Evolutionary conservation across 768 basidiomycete genomes (phyloP).

Genomic region (Lanmaoa pseudosensibilis): DNA sequence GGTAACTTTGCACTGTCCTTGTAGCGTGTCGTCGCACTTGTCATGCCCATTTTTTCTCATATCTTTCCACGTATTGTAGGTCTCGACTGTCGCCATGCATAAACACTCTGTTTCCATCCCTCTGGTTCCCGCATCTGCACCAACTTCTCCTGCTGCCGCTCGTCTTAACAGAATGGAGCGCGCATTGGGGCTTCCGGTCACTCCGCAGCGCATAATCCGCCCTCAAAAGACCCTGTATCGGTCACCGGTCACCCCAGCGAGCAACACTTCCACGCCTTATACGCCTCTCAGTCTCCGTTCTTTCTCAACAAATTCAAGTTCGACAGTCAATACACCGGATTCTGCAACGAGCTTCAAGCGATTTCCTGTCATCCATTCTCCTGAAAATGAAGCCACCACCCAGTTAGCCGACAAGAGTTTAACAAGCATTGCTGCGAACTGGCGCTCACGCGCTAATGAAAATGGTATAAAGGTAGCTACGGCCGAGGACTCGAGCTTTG

Average conservation of each 20-base stretch:
- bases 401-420: slow-evolving; percentile 46
- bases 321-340: slow-evolving; percentile 58
- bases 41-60: slow-evolving; percentile 10
- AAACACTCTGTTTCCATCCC: slow-evolving; percentile 33
- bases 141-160: slow-evolving; percentile 41
- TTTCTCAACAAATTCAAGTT: slow-evolving; percentile 50
- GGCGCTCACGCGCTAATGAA: slow-evolving; percentile 70
- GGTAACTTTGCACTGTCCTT: slow-evolving; percentile 17
- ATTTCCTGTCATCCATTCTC: slow-evolving; percentile 43
- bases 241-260: slow-evolving; percentile 64
- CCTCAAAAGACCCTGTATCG: slow-evolving; percentile 44
- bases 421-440: slow-evolving; percentile 64
- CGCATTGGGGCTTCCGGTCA: slow-evolving; percentile 46
- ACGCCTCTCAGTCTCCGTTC: slow-evolving; percentile 71
- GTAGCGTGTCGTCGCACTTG: not conserved
- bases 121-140: slow-evolving; percentile 41
- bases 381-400: slow-evolving; percentile 36
- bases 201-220: slow-evolving; percentile 61
- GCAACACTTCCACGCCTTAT: slow-evolving; percentile 53
- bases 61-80: slow-evolving; percentile 5
- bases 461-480: slow-evolving; percentile 68
- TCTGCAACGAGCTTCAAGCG: slow-evolving; percentile 41
- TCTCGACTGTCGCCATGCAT: slow-evolving; percentile 26
- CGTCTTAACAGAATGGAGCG: slow-evolving; percentile 37
- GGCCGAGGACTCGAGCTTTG: slow-evolving; percentile 37